Conservation (phyloP, 1,284 basidiomycete species). For the Coniophora puteana region DNA sequence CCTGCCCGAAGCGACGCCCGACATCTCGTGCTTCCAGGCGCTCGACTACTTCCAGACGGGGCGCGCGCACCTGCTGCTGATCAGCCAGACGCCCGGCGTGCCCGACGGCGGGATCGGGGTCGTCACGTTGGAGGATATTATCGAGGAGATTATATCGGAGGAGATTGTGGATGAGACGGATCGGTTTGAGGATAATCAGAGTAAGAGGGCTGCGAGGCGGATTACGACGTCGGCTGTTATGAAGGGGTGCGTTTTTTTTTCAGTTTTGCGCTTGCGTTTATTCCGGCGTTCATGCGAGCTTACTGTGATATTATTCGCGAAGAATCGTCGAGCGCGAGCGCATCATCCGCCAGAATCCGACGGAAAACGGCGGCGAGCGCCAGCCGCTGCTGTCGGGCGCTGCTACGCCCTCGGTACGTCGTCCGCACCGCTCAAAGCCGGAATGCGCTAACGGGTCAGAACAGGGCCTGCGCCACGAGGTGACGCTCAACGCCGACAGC, state of each 20-base stretch:
- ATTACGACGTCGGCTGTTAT: constrained; percentile 74
- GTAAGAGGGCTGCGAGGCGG: constrained; percentile 58
- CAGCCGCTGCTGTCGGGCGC: too few species aligned
- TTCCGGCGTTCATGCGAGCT: too few species aligned
- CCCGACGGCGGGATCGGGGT: constrained; percentile 82
- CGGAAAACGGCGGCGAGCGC: too few species aligned
- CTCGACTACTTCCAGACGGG: constrained; percentile 94
- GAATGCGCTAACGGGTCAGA: too few species aligned
- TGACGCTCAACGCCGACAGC: too few species aligned
- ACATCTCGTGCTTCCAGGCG: constrained; percentile 85
- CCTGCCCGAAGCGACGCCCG: constrained; percentile 87
- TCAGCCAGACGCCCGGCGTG: constrained; percentile 80
- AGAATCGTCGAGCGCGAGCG: constrained; percentile 44
- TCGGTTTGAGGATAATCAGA: constrained; percentile 81
- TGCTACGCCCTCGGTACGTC: too few species aligned
- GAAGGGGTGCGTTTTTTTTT: constrained; percentile 55
- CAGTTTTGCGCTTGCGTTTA: too few species aligned
- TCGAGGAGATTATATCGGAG: constrained; percentile 79
- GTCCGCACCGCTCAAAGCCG: too few species aligned
- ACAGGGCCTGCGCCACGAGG: too few species aligned
- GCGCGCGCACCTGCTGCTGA: constrained; percentile 86
- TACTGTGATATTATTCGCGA: background rate
- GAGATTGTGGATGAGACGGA: constrained; percentile 93
- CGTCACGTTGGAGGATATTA: constrained; percentile 64
- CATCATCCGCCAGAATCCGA: too few species aligned